A percentile compares a stretch with the other conserved stretches of the same genome.
These are phyloP conservation scores for Symbiotaphrina buchneri DNA, from an alignment of 495 filamentous ascomycete genomes.

Conservation along the genomic window DNA sequence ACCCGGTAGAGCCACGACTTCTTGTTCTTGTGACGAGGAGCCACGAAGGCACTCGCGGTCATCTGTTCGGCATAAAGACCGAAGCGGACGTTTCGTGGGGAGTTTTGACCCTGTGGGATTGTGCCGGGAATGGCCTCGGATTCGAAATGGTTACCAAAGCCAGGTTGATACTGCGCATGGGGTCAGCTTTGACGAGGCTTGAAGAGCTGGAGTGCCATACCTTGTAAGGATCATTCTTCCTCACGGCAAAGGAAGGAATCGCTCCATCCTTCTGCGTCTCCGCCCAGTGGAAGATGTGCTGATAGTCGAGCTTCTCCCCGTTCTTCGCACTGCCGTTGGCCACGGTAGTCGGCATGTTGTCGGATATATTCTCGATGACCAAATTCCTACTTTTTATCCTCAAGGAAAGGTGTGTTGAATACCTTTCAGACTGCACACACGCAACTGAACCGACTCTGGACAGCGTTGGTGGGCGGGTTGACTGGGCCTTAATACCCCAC, in stretches of 20 bases:
- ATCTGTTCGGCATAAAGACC: conserved; percentile 24
- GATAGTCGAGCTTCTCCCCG: no score
- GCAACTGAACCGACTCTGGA: no score
- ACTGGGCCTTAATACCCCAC: no score
- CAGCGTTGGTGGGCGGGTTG: no score
- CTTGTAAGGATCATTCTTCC: conserved; percentile 29
- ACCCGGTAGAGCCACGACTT: conserved; percentile 24
- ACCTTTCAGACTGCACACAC: no score
- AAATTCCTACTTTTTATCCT: no score
- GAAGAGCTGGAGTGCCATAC: conserved; percentile 9
- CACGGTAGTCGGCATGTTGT: no score
- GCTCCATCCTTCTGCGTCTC: conserved; percentile 28
- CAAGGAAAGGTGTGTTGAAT: no score
- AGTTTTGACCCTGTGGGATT: conserved; percentile 24
- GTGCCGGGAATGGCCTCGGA: conserved; percentile 26
- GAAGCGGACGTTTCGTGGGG: conserved; percentile 21
- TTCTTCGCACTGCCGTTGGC: no score
- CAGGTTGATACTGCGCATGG: conserved; percentile 23
- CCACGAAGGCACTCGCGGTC: conserved; percentile 23
- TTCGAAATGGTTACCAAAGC: conserved; percentile 24
- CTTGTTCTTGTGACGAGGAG: conserved; percentile 23
- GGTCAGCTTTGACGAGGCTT: conserved; percentile 6
- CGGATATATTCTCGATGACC: no score
- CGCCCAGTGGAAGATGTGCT: conserved; percentile 34
- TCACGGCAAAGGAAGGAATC: conserved; percentile 19